Evolutionary conservation across 305 asterid genomes (phyloP).

Genomic region (Withania somnifera): DNA sequence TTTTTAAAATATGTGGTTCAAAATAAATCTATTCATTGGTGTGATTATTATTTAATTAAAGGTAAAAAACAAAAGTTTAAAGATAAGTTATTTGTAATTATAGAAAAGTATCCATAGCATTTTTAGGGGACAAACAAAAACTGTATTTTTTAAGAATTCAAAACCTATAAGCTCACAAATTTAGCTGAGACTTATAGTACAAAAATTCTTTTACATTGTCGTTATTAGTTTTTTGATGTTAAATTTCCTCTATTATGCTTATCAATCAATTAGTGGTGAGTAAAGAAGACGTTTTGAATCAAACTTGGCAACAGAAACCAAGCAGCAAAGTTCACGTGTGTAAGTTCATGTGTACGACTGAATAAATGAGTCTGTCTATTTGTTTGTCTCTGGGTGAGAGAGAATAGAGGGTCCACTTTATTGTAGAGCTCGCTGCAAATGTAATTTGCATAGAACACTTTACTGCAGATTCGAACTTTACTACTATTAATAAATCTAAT

Average conservation of each 20-base stretch:
- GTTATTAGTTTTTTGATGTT: not conserved
- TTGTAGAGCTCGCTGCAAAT: not conserved
- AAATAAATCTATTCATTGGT: not conserved
- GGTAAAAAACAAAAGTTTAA: not conserved
- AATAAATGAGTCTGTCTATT: not conserved
- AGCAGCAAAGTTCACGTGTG: slow-evolving; percentile 3
- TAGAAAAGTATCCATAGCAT: not conserved
- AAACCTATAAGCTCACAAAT: too few relatives aligned
- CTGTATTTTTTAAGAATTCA: too few relatives aligned
- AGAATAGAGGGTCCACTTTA: not conserved
- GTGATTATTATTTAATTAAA: too few relatives aligned
- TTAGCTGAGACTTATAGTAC: too few relatives aligned
- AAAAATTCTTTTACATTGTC: not conserved
- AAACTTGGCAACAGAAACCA: not conserved
- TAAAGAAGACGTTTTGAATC: not conserved
- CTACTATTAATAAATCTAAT: not conserved
- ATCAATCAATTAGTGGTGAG: not conserved
- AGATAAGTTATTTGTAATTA: not conserved
- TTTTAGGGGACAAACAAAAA: not conserved
- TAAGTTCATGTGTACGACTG: not conserved
- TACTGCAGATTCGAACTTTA: not conserved
- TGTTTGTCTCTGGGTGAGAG: not conserved
- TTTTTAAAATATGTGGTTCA: not conserved
- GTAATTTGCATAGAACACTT: not conserved
- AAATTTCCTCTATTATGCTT: not conserved